Conservation (phyloP, 306 rosid species). For the Fagus crenata region DNA sequence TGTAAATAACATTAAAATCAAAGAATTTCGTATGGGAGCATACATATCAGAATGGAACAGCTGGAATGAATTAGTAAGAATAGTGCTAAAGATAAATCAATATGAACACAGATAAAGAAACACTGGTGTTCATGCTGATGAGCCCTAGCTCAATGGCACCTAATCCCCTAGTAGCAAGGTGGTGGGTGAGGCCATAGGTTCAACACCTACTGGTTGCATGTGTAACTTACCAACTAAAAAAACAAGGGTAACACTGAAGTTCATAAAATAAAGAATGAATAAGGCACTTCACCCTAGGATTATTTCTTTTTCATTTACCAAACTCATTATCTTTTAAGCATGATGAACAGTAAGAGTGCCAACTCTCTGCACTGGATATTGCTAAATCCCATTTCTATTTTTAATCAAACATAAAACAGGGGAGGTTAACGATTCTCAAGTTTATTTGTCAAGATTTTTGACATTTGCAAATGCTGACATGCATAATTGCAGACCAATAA, state of each 20-base stretch:
- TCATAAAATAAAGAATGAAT: neutral
- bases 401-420: neutral
- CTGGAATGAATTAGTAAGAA: neutral
- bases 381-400: conserved; percentile 5
- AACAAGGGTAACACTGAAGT: too few species aligned
- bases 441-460: neutral
- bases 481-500: neutral
- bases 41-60: neutral
- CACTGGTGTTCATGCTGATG: neutral
- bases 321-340: neutral
- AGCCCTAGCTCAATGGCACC: too few species aligned
- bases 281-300: neutral
- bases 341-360: neutral
- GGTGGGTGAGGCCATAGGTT: too few species aligned
- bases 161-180: too few species aligned
- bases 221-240: too few species aligned
- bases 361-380: neutral
- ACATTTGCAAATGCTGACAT: neutral
- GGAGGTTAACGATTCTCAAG: neutral
- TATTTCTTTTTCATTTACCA: neutral
- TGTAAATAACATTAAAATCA: neutral
- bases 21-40: neutral
- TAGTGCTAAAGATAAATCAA: neutral
- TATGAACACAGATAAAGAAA: conserved; percentile 17
- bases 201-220: too few species aligned